Evolutionary conservation across 768 basidiomycete species (phyloP), one percentile per base, ranked within the genome.

Genomic region (Chiua virens): DNA sequence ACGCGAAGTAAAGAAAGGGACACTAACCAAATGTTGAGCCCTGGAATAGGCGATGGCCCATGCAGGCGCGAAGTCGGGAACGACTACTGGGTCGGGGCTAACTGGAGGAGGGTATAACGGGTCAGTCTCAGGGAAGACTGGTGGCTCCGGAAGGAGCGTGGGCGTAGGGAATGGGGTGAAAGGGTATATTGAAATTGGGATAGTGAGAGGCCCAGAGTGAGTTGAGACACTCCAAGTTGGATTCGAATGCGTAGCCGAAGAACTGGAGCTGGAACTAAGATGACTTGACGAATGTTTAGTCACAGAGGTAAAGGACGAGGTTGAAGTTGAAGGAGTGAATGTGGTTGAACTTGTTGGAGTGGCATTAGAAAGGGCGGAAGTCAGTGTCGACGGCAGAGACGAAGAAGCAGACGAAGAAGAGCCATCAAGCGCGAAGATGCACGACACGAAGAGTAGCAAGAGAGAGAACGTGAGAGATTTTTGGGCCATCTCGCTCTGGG

Each of bases 91-190:
- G 18, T 71, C 75, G 3, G 63, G 65, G 22, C 74, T 65, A 45
- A 81, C 80, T 0, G 79, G 67, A 0, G 87, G 87, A 2, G 86
- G 86, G 25, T 70, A 67, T 18, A 68, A 68, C 1, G 86, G 86
- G 53, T 83, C 77, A 4, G 77, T 75, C 10, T 71, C 67, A 10
- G 81, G 80, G 61, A 79, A 87, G 5, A 80, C 65, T 8, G 77
- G 77, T 0, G 79, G 73, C 44, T 81, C 67, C 8, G 87, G 75
- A 0, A 70, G 57, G 47, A 81, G 76, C 1, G 80, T 77, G 15
- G 87, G 84, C 14, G 79, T 73, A 2, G 86, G 83, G 73, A 79
- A 86, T 4, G 84, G 77, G 13, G 76, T 68, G 73, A 87, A 86
- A 2, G 75, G 56, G 47, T 74, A 73, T 0, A 65, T 56, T 18